A percentile compares a stretch with the other conserved stretches of the same genome.
Evolutionary conservation across 2,329 filamentous ascomycete genomes (phyloP).

Genomic region (Botrytis hyacinthi): DNA sequence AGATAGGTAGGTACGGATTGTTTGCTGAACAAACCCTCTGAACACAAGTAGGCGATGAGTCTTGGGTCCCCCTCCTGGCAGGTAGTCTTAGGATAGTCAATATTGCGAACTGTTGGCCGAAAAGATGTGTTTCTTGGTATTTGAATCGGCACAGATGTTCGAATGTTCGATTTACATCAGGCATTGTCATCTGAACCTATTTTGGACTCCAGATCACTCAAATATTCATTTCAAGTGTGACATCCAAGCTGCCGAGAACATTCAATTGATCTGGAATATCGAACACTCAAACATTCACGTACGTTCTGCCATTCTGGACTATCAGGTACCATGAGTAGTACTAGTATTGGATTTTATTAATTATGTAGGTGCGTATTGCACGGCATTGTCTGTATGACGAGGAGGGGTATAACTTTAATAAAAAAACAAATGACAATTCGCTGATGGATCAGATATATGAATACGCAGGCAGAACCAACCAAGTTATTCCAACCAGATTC

Average conservation of each 20-base stretch:
- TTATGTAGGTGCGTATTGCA: background rate
- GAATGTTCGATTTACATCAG: no score
- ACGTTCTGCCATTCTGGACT: background rate
- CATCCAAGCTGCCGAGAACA: background rate
- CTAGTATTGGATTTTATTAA: background rate
- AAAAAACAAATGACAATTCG: background rate
- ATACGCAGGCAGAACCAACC: background rate
- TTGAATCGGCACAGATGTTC: no score
- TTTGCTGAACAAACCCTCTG: no score
- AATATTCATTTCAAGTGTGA: background rate
- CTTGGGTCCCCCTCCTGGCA: no score
- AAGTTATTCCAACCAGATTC: constrained; percentile 2
- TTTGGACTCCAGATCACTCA: background rate
- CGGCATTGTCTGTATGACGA: background rate
- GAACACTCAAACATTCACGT: background rate
- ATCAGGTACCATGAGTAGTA: background rate
- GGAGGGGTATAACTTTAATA: background rate
- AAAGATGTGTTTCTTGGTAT: no score
- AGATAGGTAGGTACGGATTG: background rate
- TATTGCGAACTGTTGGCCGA: no score
- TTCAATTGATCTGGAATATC: background rate
- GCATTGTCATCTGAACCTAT: background rate
- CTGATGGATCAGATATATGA: background rate
- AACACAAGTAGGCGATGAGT: no score
- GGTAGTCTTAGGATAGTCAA: no score